phyloP scores from a whole-genome alignment of 345 rosid species.

The Excoecaria cochinchinensis region DNA sequence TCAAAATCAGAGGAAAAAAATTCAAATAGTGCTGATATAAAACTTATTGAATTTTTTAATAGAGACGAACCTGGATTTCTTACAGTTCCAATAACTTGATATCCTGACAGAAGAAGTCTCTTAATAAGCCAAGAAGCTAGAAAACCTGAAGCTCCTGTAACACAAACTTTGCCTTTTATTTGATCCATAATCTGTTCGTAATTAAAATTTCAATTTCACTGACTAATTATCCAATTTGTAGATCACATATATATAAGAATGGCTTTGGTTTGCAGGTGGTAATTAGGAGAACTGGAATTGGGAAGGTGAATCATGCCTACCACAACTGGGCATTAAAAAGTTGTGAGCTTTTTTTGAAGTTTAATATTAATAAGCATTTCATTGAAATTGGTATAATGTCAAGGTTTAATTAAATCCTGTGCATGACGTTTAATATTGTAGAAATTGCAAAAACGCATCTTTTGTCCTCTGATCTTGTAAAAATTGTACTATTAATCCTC shows the following conservation, averaged over 20 bases:
- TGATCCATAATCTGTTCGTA: slow-evolving; percentile 24
- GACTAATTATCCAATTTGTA: neutral
- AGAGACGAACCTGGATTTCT: slow-evolving; percentile 61
- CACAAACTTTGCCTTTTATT: slow-evolving; percentile 65
- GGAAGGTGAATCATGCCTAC: slow-evolving; percentile 8
- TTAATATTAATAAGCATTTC: too few species aligned
- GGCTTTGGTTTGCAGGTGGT: neutral
- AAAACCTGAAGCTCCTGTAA: slow-evolving; percentile 87
- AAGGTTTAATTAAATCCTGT: too few species aligned
- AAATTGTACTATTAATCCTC: too few species aligned
- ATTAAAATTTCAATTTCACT: neutral
- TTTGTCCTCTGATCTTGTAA: too few species aligned
- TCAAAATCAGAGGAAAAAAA: too few species aligned
- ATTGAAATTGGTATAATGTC: too few species aligned
- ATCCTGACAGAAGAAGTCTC: slow-evolving; percentile 71
- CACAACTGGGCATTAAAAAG: too few species aligned
- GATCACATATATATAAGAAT: neutral
- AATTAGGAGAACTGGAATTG: neutral
- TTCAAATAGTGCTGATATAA: too few species aligned
- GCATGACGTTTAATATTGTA: too few species aligned
- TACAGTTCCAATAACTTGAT: slow-evolving; percentile 84
- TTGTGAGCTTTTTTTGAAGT: too few species aligned
- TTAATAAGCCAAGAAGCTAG: slow-evolving; percentile 90
- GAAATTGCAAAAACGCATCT: too few species aligned
- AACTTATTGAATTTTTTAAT: too few species aligned